Evolutionary conservation across 306 rosid genomes (phyloP), one percentile per base, ranked within the genome.

Genomic region (Vicia faba): DNA sequence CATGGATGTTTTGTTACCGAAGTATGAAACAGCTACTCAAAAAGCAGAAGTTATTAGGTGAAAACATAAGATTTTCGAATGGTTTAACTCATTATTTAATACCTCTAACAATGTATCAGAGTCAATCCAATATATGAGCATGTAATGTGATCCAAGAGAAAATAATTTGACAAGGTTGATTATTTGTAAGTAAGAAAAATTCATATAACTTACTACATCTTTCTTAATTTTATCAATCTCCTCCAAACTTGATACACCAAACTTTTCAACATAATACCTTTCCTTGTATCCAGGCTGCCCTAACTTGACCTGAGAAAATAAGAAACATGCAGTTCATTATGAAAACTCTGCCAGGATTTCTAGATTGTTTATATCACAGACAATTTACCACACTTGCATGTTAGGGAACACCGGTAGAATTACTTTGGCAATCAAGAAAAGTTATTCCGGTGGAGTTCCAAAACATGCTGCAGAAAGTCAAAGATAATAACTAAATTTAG

Each of bases 271-370:
- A 77, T 89, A 93, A 75, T 93, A 93, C 84, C 98, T 84, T 75
- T 83, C 97, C 79, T 85, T 93, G 86, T 89, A 89, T 73, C 98
- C 98, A 45, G 97, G 88, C 83, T 89, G 96, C 78, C 96, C 97
- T 72, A 93, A 84, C 80, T 84, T 93, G 61, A 93, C 87, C 98
- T 93, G 85, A 71, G 41, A 71, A 72, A 56, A 66, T 66, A 71
- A 48, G 20, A 73, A 45, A 48, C 35, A 46, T 48, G 8, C 18
- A 50, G 55, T 78, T 12, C 40, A 20, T 51, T 19, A 44, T 55
- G 58, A 38, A 19, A 66, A 39, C 6, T 14, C 44, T 16, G 20
- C 38, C 55, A 78, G 29, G 10, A 73, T 48, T 38, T 54, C 62
- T 51, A 39, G 65, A 53, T 71, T 49, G 62, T 31, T 72, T 11